Evolutionary conservation across 2,329 filamentous ascomycete species (phyloP), one percentile per base, ranked within the genome.

Genomic region (Aspergillus costaricaensis): DNA sequence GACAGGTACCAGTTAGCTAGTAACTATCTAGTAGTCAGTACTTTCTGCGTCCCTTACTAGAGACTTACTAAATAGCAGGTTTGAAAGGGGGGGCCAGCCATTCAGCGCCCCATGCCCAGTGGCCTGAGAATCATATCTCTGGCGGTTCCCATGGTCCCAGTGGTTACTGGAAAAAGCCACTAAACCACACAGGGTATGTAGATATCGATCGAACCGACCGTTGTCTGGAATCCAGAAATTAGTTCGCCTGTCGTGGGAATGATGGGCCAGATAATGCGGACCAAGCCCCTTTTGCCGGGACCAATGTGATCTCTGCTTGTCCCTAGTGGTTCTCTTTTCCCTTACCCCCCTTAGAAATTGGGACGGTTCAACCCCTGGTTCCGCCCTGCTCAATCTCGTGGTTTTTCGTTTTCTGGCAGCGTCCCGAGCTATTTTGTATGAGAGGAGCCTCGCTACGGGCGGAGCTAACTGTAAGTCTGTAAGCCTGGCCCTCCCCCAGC

Each of bases 351-450:
- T 32, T 21, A 6, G 5, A 15, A 21, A 19, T 55, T 30, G 15
- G 38, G 7, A 10, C 27, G 17, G 8, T 47, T 21, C 25, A 19
- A 57, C 58, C 58, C 58, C 58, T 60, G 58, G 58, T 51, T 57
- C 53, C 52, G 43, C 50, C 58, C 58, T 56, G 51, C 44, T 30
- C 41, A 44, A 44, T 44, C 27, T 30, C 50, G 27, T 49, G 27
- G 30, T 44, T 44, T 15, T 15, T 30, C 50, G 21, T 49, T 17
- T 19, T 36, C 55, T 57, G 47, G 47, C 38, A 47, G 47, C 44
- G 47, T 51, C 32, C 55, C 48, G 47, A 57, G 21, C 44, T 51
- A 51, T 36, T 36, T 36, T 36, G 32, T 36, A 36, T 36, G 5
- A 14, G 36, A 57, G 44, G n/a, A 41, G 47, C 36, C 55, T 57